Base-by-base conservation (phyloP, 2,329 filamentous ascomycete genomes). In the Claviceps africana region DNA sequence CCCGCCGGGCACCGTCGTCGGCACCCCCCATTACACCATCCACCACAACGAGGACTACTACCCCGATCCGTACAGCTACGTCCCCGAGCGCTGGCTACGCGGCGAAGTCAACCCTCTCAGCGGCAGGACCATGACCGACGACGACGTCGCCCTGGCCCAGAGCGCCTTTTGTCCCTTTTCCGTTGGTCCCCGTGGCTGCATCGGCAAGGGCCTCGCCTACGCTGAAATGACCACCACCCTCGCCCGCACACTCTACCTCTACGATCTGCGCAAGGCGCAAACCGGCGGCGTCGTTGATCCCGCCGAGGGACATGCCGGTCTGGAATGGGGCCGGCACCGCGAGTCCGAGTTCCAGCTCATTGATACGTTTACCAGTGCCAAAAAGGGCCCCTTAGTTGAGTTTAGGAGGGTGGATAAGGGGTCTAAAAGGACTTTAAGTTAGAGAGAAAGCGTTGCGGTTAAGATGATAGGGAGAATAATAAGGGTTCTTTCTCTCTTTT, bases 101-200 rank as follows among this genome's bases (percentile, higher is more conserved):
- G 77, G 75, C 4, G 70, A 68, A 44, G 60, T 57, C 63, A 73
- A 64, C 62, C 64, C 59, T 44, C 54, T 62, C 30, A 64, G 56
- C 31, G 64, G 68, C 40, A 65, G 64, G 52, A 58, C 63, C 31
- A 72, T 73, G 1, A 74, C 68, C 5, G 73, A 76, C 53, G 71
- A 73, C 1, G 76, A 79, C 50, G 68, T 79, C 1, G 69, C 72
- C 2, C 61, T 70, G 5, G 83, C 85, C 2, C 77, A 83, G 49
- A 75, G 73, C 35, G 86, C 86, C 0, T 91, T 86, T 67, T 88
- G 83, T 56, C 84, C 87, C 1, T 88, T 88, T 59, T 82, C 77
- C 46, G 71, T 86, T 55, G 85, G 85, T 0, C 80, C 83, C 0
- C 70, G 84, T 11, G 82, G 82, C 2, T 88, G 85, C 61, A 85